Conservation (phyloP, 2,329 filamentous ascomycete genomes). For the Trichophyton equinum region DNA sequence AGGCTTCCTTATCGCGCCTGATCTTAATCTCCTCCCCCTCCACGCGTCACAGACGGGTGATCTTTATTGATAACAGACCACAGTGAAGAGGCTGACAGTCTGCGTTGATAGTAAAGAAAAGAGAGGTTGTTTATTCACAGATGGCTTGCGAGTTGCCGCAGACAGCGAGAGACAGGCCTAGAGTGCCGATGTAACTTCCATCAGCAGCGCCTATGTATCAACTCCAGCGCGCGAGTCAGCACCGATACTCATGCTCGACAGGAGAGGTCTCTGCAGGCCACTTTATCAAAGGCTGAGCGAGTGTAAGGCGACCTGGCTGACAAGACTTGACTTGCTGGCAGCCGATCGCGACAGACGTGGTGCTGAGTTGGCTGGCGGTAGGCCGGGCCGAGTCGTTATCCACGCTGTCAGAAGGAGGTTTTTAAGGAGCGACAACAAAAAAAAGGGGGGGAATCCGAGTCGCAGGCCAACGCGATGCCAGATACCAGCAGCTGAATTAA, state of each 20-base stretch:
- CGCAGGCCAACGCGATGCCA: not conserved
- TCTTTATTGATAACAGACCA: no score
- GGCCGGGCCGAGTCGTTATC: not conserved
- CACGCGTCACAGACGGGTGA: not conserved
- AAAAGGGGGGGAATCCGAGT: not conserved
- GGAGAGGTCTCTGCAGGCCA: not conserved
- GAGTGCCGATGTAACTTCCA: constrained; percentile 4
- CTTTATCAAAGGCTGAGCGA: not conserved
- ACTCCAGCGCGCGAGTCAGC: not conserved
- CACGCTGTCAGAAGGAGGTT: not conserved
- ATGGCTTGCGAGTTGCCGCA: not conserved
- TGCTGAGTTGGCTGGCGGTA: not conserved
- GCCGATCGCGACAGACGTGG: not conserved
- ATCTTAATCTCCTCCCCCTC: not conserved
- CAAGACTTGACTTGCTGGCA: not conserved
- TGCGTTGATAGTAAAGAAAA: not conserved
- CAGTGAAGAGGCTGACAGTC: no score
- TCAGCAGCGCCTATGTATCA: constrained; percentile 6
- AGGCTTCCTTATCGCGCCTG: not conserved
- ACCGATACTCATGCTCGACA: constrained; percentile 1
- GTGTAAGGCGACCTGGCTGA: not conserved
- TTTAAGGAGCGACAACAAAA: not conserved
- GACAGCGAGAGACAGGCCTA: not conserved
- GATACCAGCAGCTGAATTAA: no score
- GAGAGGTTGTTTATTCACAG: no score